These are phyloP conservation scores for Raphanus raphanistrum DNA, from an alignment of 345 rosid species.

Conservation along the genomic window DNA sequence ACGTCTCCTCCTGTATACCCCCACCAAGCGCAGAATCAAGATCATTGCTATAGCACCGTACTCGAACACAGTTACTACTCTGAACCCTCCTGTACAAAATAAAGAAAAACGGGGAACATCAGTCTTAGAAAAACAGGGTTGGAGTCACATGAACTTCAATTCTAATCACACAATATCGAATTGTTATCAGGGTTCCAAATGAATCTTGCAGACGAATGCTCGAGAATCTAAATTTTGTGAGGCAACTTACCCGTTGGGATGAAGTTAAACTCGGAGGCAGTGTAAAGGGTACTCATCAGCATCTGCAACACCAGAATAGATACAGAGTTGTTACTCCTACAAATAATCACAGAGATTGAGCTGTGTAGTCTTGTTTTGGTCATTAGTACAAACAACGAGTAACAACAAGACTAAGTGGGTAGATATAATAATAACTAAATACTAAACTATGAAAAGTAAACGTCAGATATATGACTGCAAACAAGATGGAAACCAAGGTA, in stretches of 20 bases:
- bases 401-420: not conserved
- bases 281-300: conserved; percentile 59
- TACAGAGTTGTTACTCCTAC: not conserved
- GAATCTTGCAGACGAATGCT: not conserved
- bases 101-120: not conserved
- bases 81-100: conserved; percentile 52
- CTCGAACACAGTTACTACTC: conserved; percentile 61
- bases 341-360: conserved; percentile 11
- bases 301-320: conserved; percentile 45
- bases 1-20: conserved; percentile 54
- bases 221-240: conserved; percentile 1
- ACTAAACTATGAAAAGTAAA: too few species aligned
- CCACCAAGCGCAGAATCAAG: conserved; percentile 59
- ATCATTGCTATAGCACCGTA: conserved; percentile 53
- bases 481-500: not conserved
- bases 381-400: not conserved
- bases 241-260: conserved; percentile 62
- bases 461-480: not conserved
- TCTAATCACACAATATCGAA: not conserved
- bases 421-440: not conserved
- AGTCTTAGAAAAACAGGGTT: conserved; percentile 12
- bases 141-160: not conserved
- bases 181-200: not conserved
- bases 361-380: not conserved
- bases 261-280: conserved; percentile 66